Evolutionary conservation across 2,329 filamentous ascomycete species (phyloP).

Genomic region (Fusarium napiforme): DNA sequence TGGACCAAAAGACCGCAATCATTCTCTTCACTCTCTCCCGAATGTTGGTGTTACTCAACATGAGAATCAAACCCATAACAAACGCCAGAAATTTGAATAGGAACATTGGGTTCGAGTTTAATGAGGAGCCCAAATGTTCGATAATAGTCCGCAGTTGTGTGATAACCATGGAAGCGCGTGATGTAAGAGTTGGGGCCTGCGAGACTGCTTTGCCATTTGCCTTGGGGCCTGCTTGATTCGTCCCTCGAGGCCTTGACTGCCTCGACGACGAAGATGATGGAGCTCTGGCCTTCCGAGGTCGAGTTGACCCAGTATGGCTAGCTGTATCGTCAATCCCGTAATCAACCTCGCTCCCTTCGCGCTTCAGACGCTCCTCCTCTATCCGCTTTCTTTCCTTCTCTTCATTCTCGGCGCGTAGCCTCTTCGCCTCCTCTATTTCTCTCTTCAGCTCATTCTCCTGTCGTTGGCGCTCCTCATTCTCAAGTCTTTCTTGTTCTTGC

Average conservation of each 20-base stretch:
- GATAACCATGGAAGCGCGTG: conserved; percentile 64
- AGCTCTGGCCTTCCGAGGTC: conserved; percentile 46
- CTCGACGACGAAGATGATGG: conserved; percentile 50
- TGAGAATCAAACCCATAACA: conserved; percentile 78
- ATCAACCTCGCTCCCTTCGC: conserved; percentile 70
- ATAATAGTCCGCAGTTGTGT: conserved; percentile 63
- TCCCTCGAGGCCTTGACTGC: conserved; percentile 38
- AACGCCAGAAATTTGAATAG: conserved; percentile 78
- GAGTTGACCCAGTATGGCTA: conserved; percentile 51
- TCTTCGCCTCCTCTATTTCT: conserved; percentile 67
- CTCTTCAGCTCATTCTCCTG: conserved; percentile 67
- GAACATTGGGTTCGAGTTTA: conserved; percentile 67
- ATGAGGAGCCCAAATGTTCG: conserved; percentile 60
- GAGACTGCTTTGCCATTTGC: conserved; percentile 46
- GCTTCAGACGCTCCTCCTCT: conserved; percentile 63
- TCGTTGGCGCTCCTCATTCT: conserved; percentile 65
- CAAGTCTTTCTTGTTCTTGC: conserved; percentile 74
- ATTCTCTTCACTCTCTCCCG: conserved; percentile 78
- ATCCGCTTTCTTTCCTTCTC: conserved; percentile 62
- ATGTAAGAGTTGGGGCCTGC: conserved; percentile 53
- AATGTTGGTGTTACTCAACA: conserved; percentile 79
- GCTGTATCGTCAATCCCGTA: conserved; percentile 73
- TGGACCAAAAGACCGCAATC: conserved; percentile 78
- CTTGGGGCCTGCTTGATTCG: conserved; percentile 27
- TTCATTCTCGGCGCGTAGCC: conserved; percentile 68